phyloP scores from a whole-genome alignment of 805 yeast genomes.

The Cyberlindnera misumaiensis region DNA sequence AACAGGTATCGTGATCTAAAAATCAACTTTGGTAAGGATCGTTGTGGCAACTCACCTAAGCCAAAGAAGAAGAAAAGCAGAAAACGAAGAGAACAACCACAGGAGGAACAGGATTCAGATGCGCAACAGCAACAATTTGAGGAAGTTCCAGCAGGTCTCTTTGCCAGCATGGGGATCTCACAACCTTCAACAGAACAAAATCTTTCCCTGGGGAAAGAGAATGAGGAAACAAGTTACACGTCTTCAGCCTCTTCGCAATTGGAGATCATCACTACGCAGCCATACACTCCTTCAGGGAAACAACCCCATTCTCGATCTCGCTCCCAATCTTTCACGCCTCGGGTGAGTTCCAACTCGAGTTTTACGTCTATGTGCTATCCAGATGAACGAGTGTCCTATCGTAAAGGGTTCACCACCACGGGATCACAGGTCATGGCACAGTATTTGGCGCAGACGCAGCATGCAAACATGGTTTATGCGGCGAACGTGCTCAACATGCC shows the following conservation, averaged over 20 bases:
- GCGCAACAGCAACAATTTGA: background rate
- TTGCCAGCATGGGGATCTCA: constrained; percentile 21
- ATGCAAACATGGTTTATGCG: constrained; percentile 49
- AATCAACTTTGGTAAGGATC: constrained; percentile 67
- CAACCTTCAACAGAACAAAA: constrained; percentile 6
- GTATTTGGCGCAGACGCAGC: constrained; percentile 66
- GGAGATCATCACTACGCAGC: constrained; percentile 8
- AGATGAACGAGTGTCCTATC: constrained; percentile 2
- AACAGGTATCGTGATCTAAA: constrained; percentile 46
- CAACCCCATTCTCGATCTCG: no score
- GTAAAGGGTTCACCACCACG: constrained; percentile 24
- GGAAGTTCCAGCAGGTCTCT: constrained; percentile 17
- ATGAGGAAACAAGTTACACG: constrained; percentile 1
- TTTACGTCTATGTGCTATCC: constrained; percentile 12
- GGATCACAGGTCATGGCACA: constrained; percentile 78
- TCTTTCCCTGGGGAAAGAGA: constrained; percentile 2
- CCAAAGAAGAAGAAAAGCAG: constrained; percentile 28
- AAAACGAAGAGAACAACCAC: constrained; percentile 1
- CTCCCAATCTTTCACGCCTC: constrained; percentile 5
- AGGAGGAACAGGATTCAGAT: background rate
- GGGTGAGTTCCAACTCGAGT: constrained; percentile 15
- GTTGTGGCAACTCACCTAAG: constrained; percentile 74
- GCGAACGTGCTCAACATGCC: constrained; percentile 37
- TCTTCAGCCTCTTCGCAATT: background rate
- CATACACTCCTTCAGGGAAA: constrained; percentile 3